These are phyloP conservation scores for Trichosporon asahii DNA, from an alignment of 1,284 basidiomycete genomes.

Conservation along the genomic window DNA sequence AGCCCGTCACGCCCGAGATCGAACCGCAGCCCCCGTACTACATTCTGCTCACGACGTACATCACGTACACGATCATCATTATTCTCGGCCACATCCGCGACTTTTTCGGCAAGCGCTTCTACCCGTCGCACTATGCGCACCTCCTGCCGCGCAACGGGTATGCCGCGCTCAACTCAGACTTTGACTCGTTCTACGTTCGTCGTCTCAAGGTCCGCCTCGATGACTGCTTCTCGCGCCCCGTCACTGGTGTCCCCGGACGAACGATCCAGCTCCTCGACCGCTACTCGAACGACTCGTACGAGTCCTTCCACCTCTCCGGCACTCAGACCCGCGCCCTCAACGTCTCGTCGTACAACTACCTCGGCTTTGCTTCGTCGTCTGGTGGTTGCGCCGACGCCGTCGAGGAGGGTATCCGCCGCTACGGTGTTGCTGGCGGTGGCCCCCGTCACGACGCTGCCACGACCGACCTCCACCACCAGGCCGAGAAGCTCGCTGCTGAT, in stretches of 20 bases:
- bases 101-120: constrained; percentile 86
- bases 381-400: constrained; percentile 93
- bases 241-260: constrained; percentile 91
- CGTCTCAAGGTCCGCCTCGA: constrained; percentile 91
- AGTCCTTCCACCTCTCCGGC: constrained; percentile 74
- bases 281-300: constrained; percentile 74
- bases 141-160: constrained; percentile 81
- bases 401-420: constrained; percentile 71
- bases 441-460: constrained; percentile 77
- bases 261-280: constrained; percentile 87
- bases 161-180: constrained; percentile 94
- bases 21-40: constrained; percentile 81
- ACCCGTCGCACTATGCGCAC: constrained; percentile 70
- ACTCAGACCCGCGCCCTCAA: constrained; percentile 84
- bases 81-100: constrained; percentile 88
- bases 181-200: constrained; percentile 98
- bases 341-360: constrained; percentile 98
- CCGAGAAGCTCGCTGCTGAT: constrained; percentile 82
- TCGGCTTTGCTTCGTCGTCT: constrained; percentile 91
- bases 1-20: constrained; percentile 57
- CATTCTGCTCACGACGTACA: constrained; percentile 85
- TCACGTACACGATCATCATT: constrained; percentile 85
- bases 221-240: constrained; percentile 90
- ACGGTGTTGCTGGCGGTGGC: constrained; percentile 75
- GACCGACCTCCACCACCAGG: constrained; percentile 74